Conservation (phyloP, 2,329 filamentous ascomycete species). For the Aureobasidium melanogenum region DNA sequence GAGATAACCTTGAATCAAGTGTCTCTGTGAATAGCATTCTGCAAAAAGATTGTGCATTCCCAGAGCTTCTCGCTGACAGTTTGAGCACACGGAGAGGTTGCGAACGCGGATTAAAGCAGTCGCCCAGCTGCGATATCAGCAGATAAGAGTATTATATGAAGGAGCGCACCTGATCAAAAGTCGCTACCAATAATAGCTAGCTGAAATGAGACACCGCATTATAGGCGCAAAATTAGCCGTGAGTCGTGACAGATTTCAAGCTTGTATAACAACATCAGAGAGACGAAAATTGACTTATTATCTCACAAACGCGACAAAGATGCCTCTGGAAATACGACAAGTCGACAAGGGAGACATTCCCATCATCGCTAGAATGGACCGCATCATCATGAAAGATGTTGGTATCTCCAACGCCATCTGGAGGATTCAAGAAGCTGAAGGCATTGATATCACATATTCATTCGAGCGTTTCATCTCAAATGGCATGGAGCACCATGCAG, state of each 20-base stretch:
- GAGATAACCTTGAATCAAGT: too few species aligned
- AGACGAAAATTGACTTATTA: neutral
- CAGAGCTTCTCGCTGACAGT: too few species aligned
- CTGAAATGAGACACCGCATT: neutral
- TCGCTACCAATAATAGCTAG: neutral
- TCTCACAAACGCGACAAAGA: neutral
- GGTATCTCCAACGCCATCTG: slow-evolving; percentile 16
- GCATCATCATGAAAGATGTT: slow-evolving; percentile 16
- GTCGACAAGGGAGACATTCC: slow-evolving; percentile 18
- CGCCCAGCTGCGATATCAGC: neutral
- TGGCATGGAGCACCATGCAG: neutral
- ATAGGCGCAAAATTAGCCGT: neutral
- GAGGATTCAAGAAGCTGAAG: neutral
- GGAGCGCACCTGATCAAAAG: neutral
- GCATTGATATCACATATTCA: neutral
- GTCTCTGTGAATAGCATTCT: too few species aligned
- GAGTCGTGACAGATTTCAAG: neutral
- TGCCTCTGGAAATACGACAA: slow-evolving; percentile 18
- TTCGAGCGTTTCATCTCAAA: neutral
- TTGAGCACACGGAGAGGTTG: too few species aligned
- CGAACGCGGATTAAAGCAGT: neutral
- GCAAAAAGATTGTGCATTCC: too few species aligned
- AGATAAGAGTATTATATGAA: neutral
- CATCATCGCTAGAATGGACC: slow-evolving; percentile 18
- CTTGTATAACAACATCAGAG: neutral